Conservation (phyloP, 192 early-diverging fungal genomes). For the Linderina pennispora region DNA sequence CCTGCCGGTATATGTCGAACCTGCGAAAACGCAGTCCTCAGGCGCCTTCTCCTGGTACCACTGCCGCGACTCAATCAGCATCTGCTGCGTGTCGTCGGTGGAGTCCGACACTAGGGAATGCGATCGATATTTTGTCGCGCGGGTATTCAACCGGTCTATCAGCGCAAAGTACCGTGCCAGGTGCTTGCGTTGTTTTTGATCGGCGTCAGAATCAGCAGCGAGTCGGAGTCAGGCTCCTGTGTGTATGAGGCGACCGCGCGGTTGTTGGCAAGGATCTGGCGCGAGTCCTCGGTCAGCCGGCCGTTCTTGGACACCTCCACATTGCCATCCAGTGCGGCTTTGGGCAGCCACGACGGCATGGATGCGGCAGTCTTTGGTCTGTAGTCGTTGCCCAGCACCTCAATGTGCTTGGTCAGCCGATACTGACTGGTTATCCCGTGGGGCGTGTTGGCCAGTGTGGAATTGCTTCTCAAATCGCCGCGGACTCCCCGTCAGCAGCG, state of each 20-base stretch:
- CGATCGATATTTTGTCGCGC: slow-evolving; percentile 53
- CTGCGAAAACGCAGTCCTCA: slow-evolving; percentile 46
- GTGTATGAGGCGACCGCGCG: slow-evolving; percentile 20
- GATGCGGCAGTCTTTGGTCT: slow-evolving; percentile 12
- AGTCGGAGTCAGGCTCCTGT: slow-evolving; percentile 23
- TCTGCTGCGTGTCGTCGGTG: slow-evolving; percentile 51
- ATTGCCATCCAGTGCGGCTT: slow-evolving; percentile 1
- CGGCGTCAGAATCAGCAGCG: slow-evolving; percentile 59
- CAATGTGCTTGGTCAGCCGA: slow-evolving; percentile 20
- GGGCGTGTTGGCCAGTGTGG: no score
- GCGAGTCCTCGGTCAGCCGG: slow-evolving; percentile 17
- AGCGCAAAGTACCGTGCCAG: slow-evolving; percentile 58
- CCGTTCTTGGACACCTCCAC: not conserved
- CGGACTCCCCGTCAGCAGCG: no score
- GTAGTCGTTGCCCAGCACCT: slow-evolving; percentile 27
- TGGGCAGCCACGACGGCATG: slow-evolving; percentile 41
- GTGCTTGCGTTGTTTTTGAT: slow-evolving; percentile 56
- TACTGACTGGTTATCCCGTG: no score
- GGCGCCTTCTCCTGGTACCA: slow-evolving; percentile 42
- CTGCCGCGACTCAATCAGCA: slow-evolving; percentile 33
- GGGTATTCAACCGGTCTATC: slow-evolving; percentile 51
- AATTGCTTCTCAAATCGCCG: no score
- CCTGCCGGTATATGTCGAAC: slow-evolving; percentile 57
- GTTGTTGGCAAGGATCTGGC: slow-evolving; percentile 22
- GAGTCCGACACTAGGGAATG: slow-evolving; percentile 63